A percentile compares a stretch with the other conserved stretches of the same genome.
Conservation (phyloP, 2,329 filamentous ascomycete genomes). For the Penicillium glabrum region DNA sequence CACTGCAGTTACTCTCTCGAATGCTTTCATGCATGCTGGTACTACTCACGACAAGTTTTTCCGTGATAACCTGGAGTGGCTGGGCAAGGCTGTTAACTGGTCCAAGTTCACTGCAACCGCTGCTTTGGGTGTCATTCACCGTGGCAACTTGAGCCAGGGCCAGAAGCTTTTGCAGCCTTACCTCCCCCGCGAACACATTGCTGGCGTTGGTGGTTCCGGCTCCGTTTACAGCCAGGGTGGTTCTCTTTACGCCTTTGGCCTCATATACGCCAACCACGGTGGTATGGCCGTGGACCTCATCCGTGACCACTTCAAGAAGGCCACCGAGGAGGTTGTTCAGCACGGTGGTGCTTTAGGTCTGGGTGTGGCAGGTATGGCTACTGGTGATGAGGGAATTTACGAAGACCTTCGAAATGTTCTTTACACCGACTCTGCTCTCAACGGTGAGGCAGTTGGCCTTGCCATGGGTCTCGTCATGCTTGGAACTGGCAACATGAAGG, state of each 20-base stretch:
- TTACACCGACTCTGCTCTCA: slow-evolving; percentile 91
- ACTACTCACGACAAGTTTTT: slow-evolving; percentile 99
- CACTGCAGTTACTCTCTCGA: slow-evolving; percentile 93
- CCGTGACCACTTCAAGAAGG: slow-evolving; percentile 50
- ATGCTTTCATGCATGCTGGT: slow-evolving; percentile 98
- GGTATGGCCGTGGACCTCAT: slow-evolving; percentile 67
- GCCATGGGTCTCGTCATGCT: slow-evolving; percentile 98
- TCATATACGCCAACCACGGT: slow-evolving; percentile 97
- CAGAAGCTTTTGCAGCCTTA: slow-evolving; percentile 94
- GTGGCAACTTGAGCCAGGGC: slow-evolving; percentile 89
- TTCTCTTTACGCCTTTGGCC: slow-evolving; percentile 88
- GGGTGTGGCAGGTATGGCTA: slow-evolving; percentile 97
- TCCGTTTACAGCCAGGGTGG: slow-evolving; percentile 96
- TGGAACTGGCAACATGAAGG: slow-evolving; percentile 92
- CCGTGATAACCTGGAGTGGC: slow-evolving; percentile 94
- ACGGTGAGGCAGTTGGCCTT: slow-evolving; percentile 92
- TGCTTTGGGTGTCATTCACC: slow-evolving; percentile 92
- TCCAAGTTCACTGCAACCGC: slow-evolving; percentile 98
- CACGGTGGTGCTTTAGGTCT: slow-evolving; percentile 94
- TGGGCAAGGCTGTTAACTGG: slow-evolving; percentile 98
- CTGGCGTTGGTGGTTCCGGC: slow-evolving; percentile 69
- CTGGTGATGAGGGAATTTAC: slow-evolving; percentile 84
- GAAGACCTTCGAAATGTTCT: slow-evolving; percentile 86
- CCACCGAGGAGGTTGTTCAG: slow-evolving; percentile 77
- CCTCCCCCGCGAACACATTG: slow-evolving; percentile 67